Conservation (phyloP, 768 basidiomycete species). For the Melanogaster broomeanus region DNA sequence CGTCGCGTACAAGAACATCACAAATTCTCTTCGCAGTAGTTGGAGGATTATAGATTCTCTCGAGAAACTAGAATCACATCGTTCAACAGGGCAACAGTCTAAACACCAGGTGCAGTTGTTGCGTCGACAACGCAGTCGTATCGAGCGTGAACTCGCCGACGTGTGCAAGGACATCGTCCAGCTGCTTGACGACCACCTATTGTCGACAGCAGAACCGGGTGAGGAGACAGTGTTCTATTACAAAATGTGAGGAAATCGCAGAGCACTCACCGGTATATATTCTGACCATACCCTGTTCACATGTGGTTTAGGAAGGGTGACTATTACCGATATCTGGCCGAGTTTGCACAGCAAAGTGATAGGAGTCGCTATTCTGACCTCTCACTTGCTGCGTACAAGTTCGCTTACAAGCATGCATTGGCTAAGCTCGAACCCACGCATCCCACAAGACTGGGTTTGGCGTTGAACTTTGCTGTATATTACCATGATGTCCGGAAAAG, state of each 20-base stretch:
- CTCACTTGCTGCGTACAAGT: constrained; percentile 83
- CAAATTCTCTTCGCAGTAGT: constrained; percentile 78
- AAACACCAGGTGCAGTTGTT: constrained; percentile 61
- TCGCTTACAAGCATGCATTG: constrained; percentile 80
- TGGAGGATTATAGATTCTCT: constrained; percentile 82
- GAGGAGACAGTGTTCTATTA: constrained; percentile 89
- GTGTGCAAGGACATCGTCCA: constrained; percentile 80
- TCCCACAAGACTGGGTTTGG: constrained; percentile 85
- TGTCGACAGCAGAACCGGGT: constrained; percentile 65
- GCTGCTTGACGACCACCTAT: constrained; percentile 61
- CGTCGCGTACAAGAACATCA: constrained; percentile 89
- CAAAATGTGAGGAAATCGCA: constrained; percentile 64
- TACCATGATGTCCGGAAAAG: constrained; percentile 86
- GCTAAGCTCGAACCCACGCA: constrained; percentile 75
- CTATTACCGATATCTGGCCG: constrained; percentile 89
- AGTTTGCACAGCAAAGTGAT: constrained; percentile 74
- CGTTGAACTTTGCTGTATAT: constrained; percentile 93
- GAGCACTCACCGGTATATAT: background rate
- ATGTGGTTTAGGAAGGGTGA: constrained; percentile 68
- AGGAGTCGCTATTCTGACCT: constrained; percentile 69
- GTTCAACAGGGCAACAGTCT: constrained; percentile 28
- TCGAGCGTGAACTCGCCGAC: constrained; percentile 74
- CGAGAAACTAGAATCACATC: constrained; percentile 57
- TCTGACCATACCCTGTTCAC: constrained; percentile 5
- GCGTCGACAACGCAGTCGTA: constrained; percentile 69